phyloP scores from a whole-genome alignment of 148 eudicot species.

The Amaranthus cruentus region DNA sequence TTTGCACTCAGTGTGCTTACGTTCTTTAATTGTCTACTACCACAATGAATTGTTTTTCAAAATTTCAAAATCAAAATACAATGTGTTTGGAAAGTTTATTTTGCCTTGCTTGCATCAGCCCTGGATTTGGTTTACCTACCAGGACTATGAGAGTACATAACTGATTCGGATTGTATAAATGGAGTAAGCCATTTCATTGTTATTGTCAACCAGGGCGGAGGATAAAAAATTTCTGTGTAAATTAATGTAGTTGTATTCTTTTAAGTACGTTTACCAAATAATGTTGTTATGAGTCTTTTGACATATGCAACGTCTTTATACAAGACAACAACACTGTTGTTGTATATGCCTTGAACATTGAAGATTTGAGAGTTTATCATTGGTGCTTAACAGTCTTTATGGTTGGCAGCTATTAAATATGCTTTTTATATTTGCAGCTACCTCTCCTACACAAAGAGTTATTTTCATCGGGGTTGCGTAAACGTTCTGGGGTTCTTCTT shows the following conservation, averaged over 20 bases:
- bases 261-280: too few species aligned
- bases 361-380: constrained; percentile 2
- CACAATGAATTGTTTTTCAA: not conserved
- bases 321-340: too few species aligned
- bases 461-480: constrained; percentile 96
- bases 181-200: not conserved
- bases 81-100: not conserved
- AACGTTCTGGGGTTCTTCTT: constrained; percentile 96
- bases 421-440: constrained; percentile 43
- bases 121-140: not conserved
- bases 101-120: not conserved
- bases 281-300: too few species aligned
- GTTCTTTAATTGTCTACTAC: not conserved
- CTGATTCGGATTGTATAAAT: not conserved
- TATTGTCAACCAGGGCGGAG: too few species aligned
- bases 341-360: not conserved
- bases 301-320: too few species aligned
- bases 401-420: not conserved
- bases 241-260: too few species aligned
- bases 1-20: not conserved
- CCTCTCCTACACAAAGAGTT: constrained; percentile 93
- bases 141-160: not conserved
- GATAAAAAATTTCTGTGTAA: too few species aligned
- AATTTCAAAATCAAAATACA: not conserved
- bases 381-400: constrained; percentile 15